Percentiles rank a stretch among this genome's conserved stretches.
These are phyloP conservation scores for Yamadazyma taylorii DNA, from an alignment of 1,139 yeast genomes.

Conservation along the genomic window DNA sequence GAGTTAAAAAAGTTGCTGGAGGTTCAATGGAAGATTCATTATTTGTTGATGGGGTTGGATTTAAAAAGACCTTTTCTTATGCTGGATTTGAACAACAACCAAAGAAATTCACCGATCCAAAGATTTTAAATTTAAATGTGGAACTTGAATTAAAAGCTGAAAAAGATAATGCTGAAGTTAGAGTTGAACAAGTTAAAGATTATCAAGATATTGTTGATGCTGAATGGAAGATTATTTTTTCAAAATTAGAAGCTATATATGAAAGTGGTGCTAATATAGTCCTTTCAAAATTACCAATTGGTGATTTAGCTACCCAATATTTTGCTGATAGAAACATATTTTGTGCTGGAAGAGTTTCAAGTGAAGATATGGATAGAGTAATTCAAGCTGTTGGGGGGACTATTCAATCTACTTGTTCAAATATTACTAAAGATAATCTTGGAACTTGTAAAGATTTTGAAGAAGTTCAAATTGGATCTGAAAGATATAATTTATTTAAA, in stretches of 20 bases:
- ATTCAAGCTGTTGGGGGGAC: slow-evolving; percentile 93
- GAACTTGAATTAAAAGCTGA: slow-evolving; percentile 97
- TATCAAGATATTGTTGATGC: slow-evolving; percentile 98
- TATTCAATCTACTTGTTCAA: slow-evolving; percentile 86
- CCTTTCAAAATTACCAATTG: slow-evolving; percentile 91
- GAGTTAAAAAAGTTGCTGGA: slow-evolving; percentile 93
- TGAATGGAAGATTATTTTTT: slow-evolving; percentile 92
- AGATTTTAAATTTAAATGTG: slow-evolving; percentile 80
- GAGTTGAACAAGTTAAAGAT: slow-evolving; percentile 90
- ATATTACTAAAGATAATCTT: slow-evolving; percentile 62
- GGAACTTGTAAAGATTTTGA: slow-evolving; percentile 88
- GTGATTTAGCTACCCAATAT: slow-evolving; percentile 96
- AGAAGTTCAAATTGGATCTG: slow-evolving; percentile 94
- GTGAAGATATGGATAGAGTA: slow-evolving; percentile 90
- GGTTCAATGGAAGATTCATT: slow-evolving; percentile 94
- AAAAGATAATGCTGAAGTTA: slow-evolving; percentile 98
- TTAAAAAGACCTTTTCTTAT: slow-evolving; percentile 93
- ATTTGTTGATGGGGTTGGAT: slow-evolving; percentile 92
- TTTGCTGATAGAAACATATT: slow-evolving; percentile 95
- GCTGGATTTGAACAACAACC: slow-evolving; percentile 99
- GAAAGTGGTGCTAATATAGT: slow-evolving; percentile 90
- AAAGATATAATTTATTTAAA: slow-evolving; percentile 86
- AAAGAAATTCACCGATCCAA: slow-evolving; percentile 75
- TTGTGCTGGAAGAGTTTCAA: slow-evolving; percentile 94
- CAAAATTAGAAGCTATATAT: slow-evolving; percentile 80